Evolutionary conservation across 805 yeast genomes (phyloP), one percentile per base, ranked within the genome.

Genomic region (Lipomyces anomalus): DNA sequence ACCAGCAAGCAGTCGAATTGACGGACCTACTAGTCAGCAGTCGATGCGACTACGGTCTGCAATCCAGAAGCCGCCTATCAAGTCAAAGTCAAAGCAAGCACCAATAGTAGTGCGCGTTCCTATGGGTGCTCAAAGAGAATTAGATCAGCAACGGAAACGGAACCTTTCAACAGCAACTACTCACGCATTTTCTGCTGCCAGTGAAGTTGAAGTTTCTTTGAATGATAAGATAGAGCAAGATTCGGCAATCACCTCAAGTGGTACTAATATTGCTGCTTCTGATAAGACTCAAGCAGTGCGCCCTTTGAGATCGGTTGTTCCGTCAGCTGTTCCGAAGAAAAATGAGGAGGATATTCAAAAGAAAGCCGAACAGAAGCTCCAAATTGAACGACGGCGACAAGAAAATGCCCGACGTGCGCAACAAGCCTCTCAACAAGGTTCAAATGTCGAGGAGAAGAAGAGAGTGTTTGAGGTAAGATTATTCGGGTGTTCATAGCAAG

Each of bases 71-170:
- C 47, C 47, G 6, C 38, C 43, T 6, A 6, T 42, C 7, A 40
- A 43, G 3, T 24, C 53, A 16, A 50, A 40, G 3, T 22, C 53
- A 9, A 50, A 40, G 35, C 58, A 53, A 22, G 55, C 56, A 23
- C 59, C 59, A 5, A 50, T 56, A 9, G 47, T 56, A 7, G 58
- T 56, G 11, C 44, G 57, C 3, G 59, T 56, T 4, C 56, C 59
- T 4, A 56, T 53, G 57, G 52, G 50, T 28, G 52, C 58, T 7
- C 53, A 54, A 24, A 40, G 59, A 7, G 58, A 53, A 9, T 33
- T 56, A 13, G 59, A 56, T 34, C 59, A 55, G 33, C 58, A 53
- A 28, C 50, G 57, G 20, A 52, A 56, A 18, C 39, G 13, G 39
- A 13, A 22, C 6, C 39, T 20, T 4, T 20, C 24, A 18, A 35